Evolutionary conservation across 208 protist genomes (phyloP).

Genomic region (Zelonia costaricensis): DNA sequence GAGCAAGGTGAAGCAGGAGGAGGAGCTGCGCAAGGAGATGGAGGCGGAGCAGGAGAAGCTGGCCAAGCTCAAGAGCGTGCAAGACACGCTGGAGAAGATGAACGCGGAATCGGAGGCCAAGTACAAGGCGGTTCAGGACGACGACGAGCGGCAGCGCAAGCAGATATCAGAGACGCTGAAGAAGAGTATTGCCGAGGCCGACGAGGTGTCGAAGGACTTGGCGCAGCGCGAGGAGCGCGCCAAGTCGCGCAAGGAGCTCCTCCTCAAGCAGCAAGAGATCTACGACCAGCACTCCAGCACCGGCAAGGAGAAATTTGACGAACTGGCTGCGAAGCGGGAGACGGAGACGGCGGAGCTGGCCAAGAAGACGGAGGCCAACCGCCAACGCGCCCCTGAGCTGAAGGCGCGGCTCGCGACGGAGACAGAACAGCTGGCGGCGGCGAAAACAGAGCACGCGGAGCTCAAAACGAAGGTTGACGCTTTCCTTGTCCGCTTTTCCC

Average conservation of each 20-base stretch:
- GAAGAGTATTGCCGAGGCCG: slow-evolving; percentile 44
- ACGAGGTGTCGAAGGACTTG: slow-evolving; percentile 40
- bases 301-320: slow-evolving; percentile 50
- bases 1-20: slow-evolving; percentile 35
- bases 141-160: slow-evolving; percentile 44
- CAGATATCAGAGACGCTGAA: slow-evolving; percentile 43
- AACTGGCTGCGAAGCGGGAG: slow-evolving; percentile 50
- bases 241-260: slow-evolving; percentile 33
- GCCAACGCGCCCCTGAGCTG: slow-evolving; percentile 42
- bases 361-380: slow-evolving; percentile 36
- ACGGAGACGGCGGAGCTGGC: slow-evolving; percentile 45
- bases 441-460: slow-evolving; percentile 30
- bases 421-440: slow-evolving; percentile 23
- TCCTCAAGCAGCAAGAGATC: slow-evolving; percentile 65
- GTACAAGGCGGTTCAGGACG: slow-evolving; percentile 40
- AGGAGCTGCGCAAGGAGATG: slow-evolving; percentile 32
- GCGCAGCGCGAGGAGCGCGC: slow-evolving; percentile 40
- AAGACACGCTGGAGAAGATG: slow-evolving; percentile 42
- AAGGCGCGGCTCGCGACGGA: slow-evolving; percentile 40
- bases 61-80: slow-evolving; percentile 37
- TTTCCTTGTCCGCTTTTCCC: slow-evolving; percentile 42
- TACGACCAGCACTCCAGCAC: slow-evolving; percentile 44
- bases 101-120: slow-evolving; percentile 46
- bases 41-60: slow-evolving; percentile 37
- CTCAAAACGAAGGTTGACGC: slow-evolving; percentile 48